These are phyloP conservation scores for Lasiosphaeria ovina DNA, from an alignment of 495 filamentous ascomycete genomes.

Conservation along the genomic window DNA sequence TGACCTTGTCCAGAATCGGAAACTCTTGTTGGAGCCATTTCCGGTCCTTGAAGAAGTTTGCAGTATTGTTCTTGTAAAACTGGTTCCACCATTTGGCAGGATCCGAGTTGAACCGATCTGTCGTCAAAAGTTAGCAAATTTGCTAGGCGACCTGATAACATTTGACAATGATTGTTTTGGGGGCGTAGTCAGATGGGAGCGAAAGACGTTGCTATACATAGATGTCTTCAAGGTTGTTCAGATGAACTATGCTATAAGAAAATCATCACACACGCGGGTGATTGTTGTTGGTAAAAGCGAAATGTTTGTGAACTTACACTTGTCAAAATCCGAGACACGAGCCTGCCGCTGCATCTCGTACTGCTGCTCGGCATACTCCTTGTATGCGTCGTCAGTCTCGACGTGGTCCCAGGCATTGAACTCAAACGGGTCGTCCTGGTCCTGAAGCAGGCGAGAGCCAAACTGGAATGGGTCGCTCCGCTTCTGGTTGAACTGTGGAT, in stretches of 20 bases:
- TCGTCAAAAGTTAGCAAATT: slow-evolving; percentile 32
- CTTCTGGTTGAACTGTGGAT: slow-evolving; percentile 67
- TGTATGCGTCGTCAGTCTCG: slow-evolving; percentile 78
- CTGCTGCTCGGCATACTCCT: slow-evolving; percentile 75
- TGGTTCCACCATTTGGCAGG: slow-evolving; percentile 95
- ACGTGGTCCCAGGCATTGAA: slow-evolving; percentile 99
- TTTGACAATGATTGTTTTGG: slow-evolving; percentile 13
- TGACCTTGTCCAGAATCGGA: slow-evolving; percentile 71
- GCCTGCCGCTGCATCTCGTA: slow-evolving; percentile 75
- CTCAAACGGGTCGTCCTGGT: slow-evolving; percentile 83
- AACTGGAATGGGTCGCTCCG: slow-evolving; percentile 91
- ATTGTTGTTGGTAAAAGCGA: neutral
- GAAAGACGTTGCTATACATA: slow-evolving; percentile 54
- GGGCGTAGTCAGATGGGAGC: slow-evolving; percentile 58
- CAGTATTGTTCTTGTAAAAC: slow-evolving; percentile 93
- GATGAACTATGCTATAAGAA: slow-evolving; percentile 61
- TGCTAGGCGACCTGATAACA: slow-evolving; percentile 7
- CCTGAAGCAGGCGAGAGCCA: slow-evolving; percentile 78
- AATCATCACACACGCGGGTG: slow-evolving; percentile 51
- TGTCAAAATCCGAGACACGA: slow-evolving; percentile 86
- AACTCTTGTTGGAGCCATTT: slow-evolving; percentile 98
- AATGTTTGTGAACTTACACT: slow-evolving; percentile 46
- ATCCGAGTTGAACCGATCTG: slow-evolving; percentile 76
- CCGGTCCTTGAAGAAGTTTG: slow-evolving; percentile 97
- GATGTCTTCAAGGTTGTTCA: slow-evolving; percentile 55